phyloP scores from a whole-genome alignment of 805 yeast genomes.

The Candida succiphila region DNA sequence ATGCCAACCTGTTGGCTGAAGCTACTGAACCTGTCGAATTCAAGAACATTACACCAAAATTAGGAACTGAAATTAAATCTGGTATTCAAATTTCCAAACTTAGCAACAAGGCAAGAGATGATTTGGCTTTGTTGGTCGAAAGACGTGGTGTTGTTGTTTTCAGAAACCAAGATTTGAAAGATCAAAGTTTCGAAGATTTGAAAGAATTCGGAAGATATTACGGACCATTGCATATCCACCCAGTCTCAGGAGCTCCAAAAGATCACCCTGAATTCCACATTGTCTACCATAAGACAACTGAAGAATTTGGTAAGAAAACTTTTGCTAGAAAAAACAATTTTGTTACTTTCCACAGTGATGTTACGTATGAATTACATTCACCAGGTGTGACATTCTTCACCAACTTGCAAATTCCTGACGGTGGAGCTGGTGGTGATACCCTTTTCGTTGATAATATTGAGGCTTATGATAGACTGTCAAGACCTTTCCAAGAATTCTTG shows the following conservation, averaged over 20 bases:
- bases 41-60: conserved; percentile 48
- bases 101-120: conserved; percentile 45
- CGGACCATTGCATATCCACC: conserved; percentile 61
- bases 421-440: conserved; percentile 69
- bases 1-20: conserved; percentile 32
- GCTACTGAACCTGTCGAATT: conserved; percentile 12
- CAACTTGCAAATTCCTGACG: conserved; percentile 45
- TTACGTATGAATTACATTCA: conserved; percentile 60
- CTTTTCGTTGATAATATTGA: conserved; percentile 59
- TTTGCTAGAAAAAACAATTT: conserved; percentile 23
- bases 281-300: conserved; percentile 35
- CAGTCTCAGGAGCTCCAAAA: conserved; percentile 54
- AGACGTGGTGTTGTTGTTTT: conserved; percentile 56
- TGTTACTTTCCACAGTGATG: conserved; percentile 58
- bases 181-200: conserved; percentile 47
- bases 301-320: conserved; percentile 23
- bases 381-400: conserved; percentile 58
- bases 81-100: conserved; percentile 47
- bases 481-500: conserved; percentile 47
- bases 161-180: too few relatives aligned
- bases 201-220: conserved; percentile 44
- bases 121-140: conserved; percentile 53
- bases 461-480: conserved; percentile 64
- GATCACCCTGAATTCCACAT: conserved; percentile 46
- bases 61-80: conserved; percentile 48